Base-by-base conservation (phyloP, 768 basidiomycete species). In the Tulasnella sp. region DNA sequence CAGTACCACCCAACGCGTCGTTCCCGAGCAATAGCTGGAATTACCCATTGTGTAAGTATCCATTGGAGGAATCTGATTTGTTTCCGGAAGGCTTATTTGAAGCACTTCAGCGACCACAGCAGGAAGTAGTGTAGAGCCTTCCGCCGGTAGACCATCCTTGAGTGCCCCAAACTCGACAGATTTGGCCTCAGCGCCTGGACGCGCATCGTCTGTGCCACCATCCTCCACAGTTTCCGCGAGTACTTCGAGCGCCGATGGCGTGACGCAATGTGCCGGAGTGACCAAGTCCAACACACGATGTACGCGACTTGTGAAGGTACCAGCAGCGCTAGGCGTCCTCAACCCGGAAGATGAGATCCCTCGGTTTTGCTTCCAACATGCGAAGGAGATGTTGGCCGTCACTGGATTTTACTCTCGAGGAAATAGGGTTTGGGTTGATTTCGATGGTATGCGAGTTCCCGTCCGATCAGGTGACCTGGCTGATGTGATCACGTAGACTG, bases 211-310 rank as follows among this genome's bases (percentile, higher is more conserved):
- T 42, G 63, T 67, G 56, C 62, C 48, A 44, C 44, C 58, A 38
- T 11, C 24, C 3, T 23, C 44, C 27, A 26, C 17, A 29, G 11
- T 43, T 42, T 48, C 65, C 62, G 21, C 65, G 67, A 17, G 63
- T 59, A 42, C 63, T 64, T 9, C 62, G 68, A 19, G 64, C 63
- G 44, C 56, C 30, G 55, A 62, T 45, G 61, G 49, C 8, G 55
- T 66, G 30, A 72, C 73, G 13, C 85, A 80, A 65, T 90, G 88
- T 66, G 74, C 74, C 61, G 85, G 80, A 3, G 71, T 76, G 38
- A 89, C 85, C n/a, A 81, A 80, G 67, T 73, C 78, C 13, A 48
- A 32, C n/a, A 79, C 77, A 64, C 79, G 71, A 34, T 91, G 88
- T 65, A 75, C 72, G 41, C 78, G 85, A 56, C 74, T 71, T 61